These are phyloP conservation scores for Ambispora gerdemannii DNA, from an alignment of 192 early-diverging fungal species.

Conservation along the genomic window DNA sequence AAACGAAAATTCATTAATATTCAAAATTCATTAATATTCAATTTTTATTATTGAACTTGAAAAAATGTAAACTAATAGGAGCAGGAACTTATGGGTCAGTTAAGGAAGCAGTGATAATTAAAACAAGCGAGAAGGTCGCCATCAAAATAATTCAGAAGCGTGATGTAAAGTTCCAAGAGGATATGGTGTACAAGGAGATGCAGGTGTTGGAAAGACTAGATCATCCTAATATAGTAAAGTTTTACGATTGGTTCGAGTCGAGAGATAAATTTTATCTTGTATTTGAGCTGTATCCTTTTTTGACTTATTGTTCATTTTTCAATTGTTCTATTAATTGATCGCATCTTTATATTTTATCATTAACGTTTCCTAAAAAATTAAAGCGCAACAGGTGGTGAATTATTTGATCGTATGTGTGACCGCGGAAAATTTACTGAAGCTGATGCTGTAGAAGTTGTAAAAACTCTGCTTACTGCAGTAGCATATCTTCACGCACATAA, in stretches of 20 bases:
- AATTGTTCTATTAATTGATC: neutral
- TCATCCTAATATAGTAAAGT: conserved; percentile 87
- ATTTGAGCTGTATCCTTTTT: conserved; percentile 58
- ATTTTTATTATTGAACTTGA: too few relatives aligned
- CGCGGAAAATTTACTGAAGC: conserved; percentile 77
- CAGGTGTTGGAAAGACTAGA: conserved; percentile 76
- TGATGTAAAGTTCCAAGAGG: conserved; percentile 73
- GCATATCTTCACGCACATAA: conserved; percentile 83
- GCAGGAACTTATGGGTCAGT: conserved; percentile 75
- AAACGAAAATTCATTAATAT: too few relatives aligned
- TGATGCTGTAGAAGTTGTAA: conserved; percentile 75
- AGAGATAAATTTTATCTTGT: conserved; percentile 74
- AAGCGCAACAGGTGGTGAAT: conserved; percentile 77
- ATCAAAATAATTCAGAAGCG: conserved; percentile 92
- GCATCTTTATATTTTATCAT: neutral
- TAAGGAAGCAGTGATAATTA: conserved; percentile 60
- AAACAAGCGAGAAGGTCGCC: conserved; percentile 75
- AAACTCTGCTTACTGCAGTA: conserved; percentile 70
- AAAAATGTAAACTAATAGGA: too few relatives aligned
- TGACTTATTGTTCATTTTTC: neutral
- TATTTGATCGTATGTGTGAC: conserved; percentile 80
- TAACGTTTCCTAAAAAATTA: conserved; percentile 3
- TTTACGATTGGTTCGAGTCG: conserved; percentile 77
- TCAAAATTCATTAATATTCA: too few relatives aligned
- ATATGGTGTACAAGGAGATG: conserved; percentile 91